Evolutionary conservation across 2,329 filamentous ascomycete genomes (phyloP), one percentile per base, ranked within the genome.

Genomic region (Corniculantispora saksenae): DNA sequence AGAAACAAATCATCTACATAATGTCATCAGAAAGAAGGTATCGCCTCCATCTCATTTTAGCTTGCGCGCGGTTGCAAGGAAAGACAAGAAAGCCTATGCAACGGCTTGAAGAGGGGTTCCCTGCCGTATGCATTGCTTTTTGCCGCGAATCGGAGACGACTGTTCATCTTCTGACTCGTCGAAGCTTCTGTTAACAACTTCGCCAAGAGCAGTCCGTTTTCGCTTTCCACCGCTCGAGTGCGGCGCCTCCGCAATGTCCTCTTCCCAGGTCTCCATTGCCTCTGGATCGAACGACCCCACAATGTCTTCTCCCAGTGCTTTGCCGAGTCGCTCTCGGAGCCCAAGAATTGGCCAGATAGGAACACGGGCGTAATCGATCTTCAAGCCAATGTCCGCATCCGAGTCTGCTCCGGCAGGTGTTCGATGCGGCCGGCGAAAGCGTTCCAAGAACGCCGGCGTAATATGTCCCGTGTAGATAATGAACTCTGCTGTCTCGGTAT

Each of bases 341-440:
- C 84, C 85, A 0, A 85, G 70, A 7, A 86, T 78, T 0, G 85
- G 85, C 83, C 83, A 87, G 29, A 83, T 77, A 0, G 82, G 81
- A 2, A 87, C 82, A 9, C 78, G 78, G 2, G 77, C 76, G 70
- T 83, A 82, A 40, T 81, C 76, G 23, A 87, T 82, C 43, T 74
- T 74, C 66, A 87, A 73, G 2, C 79, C 78, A 15, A 72, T 66
- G 3, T 74, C 56, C 17, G 72, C 69, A 5, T 71, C 70, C 2
- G 68, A 69, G 3, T 75, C 69, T 3, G 71, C 68, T 15, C 60
- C 54, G 10, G 63, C 29, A 1, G 79, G 79, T 2, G 77, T 76
- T 61, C 77, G 80, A 61, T 76, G 74, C 0, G 84, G 85, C 17
- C 80, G 69, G 63, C 85, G 78, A 62, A 87, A 86, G 67, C 82